These are phyloP conservation scores for Barbarea vulgaris DNA, from an alignment of 345 rosid species.

Conservation along the genomic window DNA sequence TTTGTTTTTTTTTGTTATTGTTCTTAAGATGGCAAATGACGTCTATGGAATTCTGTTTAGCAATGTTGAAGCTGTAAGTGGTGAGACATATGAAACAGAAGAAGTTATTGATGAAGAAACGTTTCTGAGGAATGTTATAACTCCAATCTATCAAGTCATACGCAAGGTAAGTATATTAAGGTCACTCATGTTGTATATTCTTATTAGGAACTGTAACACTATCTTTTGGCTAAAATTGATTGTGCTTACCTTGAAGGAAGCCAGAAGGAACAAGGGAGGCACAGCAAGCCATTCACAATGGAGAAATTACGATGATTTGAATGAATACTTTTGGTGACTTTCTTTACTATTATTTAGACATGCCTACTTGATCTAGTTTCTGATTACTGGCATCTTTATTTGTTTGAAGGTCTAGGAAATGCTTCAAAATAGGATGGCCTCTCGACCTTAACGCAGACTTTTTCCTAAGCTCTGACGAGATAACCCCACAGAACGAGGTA, in stretches of 20 bases:
- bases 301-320: slow-evolving; percentile 98
- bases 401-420: slow-evolving; percentile 66
- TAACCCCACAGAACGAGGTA: slow-evolving; percentile 50
- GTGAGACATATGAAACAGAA: slow-evolving; percentile 51
- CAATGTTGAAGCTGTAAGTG: slow-evolving; percentile 59
- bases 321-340: slow-evolving; percentile 93
- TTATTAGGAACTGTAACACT: slow-evolving; percentile 6
- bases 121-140: slow-evolving; percentile 72
- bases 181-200: not conserved
- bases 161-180: slow-evolving; percentile 53
- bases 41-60: slow-evolving; percentile 59
- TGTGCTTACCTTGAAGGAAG: slow-evolving; percentile 66
- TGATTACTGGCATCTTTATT: slow-evolving; percentile 1
- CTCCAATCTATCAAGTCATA: slow-evolving; percentile 79
- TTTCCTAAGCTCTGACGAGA: slow-evolving; percentile 61
- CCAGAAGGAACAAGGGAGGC: slow-evolving; percentile 72
- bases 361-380: slow-evolving; percentile 12
- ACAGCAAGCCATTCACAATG: slow-evolving; percentile 92
- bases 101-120: slow-evolving; percentile 70
- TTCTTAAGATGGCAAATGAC: slow-evolving; percentile 72
- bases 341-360: slow-evolving; percentile 7
- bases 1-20: slow-evolving; percentile 2
- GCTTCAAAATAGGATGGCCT: slow-evolving; percentile 80
- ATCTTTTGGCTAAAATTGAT: slow-evolving; percentile 26
- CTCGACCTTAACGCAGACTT: slow-evolving; percentile 60